Percentiles rank a stretch among this genome's conserved stretches.
These are phyloP conservation scores for Hippophae tibetana DNA, from an alignment of 306 rosid species.

Conservation along the genomic window DNA sequence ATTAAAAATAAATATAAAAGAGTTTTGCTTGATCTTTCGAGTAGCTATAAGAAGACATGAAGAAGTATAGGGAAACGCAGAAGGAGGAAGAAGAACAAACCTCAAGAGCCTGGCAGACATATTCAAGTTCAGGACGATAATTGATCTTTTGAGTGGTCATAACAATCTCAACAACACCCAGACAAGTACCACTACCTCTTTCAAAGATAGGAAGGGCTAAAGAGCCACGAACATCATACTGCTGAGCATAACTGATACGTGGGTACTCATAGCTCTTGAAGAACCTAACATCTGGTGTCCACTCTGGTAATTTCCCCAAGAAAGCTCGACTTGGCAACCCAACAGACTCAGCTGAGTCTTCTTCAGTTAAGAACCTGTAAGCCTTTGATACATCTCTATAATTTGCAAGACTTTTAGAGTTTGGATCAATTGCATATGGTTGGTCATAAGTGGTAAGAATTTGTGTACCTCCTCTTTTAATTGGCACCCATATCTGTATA, in stretches of 20 bases:
- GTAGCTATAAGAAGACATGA: neutral
- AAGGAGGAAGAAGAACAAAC: slow-evolving; percentile 13
- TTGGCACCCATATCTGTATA: slow-evolving; percentile 55
- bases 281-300: slow-evolving; percentile 30
- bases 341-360: slow-evolving; percentile 7
- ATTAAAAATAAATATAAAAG: neutral
- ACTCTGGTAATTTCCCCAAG: slow-evolving; percentile 21
- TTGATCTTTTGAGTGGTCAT: slow-evolving; percentile 23
- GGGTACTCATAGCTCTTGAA: slow-evolving; percentile 39
- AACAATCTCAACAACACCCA: slow-evolving; percentile 40
- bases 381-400: slow-evolving; percentile 14
- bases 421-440: slow-evolving; percentile 12
- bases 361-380: slow-evolving; percentile 12
- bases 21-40: too few species aligned
- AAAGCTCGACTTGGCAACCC: slow-evolving; percentile 14
- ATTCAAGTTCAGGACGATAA: slow-evolving; percentile 28
- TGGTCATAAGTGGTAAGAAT: slow-evolving; percentile 17
- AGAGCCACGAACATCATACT: slow-evolving; percentile 27
- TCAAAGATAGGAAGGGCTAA: slow-evolving; percentile 47
- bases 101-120: slow-evolving; percentile 37
- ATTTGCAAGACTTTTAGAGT: slow-evolving; percentile 5
- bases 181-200: slow-evolving; percentile 32
- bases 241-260: slow-evolving; percentile 4
- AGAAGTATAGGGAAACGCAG: neutral
- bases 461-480: slow-evolving; percentile 10